Base-by-base conservation (phyloP, 225 moss, liverwort and hornwort genomes). In the Marchantia polymorpha region DNA sequence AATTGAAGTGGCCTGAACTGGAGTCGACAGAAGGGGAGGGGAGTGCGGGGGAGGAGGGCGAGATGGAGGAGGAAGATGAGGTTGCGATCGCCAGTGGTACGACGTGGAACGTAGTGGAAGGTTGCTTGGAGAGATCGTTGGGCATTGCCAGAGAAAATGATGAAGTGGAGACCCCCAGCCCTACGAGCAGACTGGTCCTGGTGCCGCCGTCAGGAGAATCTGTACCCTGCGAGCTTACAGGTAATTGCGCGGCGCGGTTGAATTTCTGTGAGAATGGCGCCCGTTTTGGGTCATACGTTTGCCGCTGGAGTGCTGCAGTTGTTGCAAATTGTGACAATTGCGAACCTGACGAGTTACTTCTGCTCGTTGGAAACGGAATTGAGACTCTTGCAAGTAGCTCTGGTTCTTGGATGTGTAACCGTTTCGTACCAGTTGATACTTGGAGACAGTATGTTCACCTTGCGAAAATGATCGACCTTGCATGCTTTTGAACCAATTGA, bases 161-260 rank as follows among this genome's bases (percentile, higher is more conserved):
- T 19, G 79, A 78, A 67, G 12, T 66, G 16, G 79, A 77, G 64
- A 78, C 69, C 0, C 53, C 86, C 7, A 75, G 53, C 9, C 52
- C 74, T 26, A 75, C 81, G 49, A 70, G 83, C 77, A 60, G 53
- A 50, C 52, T 86, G 10, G 78, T 81, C 73, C 83, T 86, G 30
- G 80, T 80, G 23, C 64, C 81, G 47, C 69, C 74, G 14, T 50
- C 80, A 12, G 66, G 9, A 49, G 66, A 67, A n/a, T 55, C 52
- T 8, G 75, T 59, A 65, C 86, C 86, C 0, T 86, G 86, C 68
- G 86, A 86, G 78, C 70, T 86, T 19, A 83, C 80, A 51, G 83
- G 82, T 85, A 65, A 10, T 46, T 39, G 60, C 12, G 46, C 49
- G 20, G 52, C 69, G 6, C 1, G 12, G 39, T 39, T 39, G 39